A percentile compares a stretch with the other conserved stretches of the same genome.
Evolutionary conservation across 345 rosid genomes (phyloP).

Genomic region (Salix udensis): DNA sequence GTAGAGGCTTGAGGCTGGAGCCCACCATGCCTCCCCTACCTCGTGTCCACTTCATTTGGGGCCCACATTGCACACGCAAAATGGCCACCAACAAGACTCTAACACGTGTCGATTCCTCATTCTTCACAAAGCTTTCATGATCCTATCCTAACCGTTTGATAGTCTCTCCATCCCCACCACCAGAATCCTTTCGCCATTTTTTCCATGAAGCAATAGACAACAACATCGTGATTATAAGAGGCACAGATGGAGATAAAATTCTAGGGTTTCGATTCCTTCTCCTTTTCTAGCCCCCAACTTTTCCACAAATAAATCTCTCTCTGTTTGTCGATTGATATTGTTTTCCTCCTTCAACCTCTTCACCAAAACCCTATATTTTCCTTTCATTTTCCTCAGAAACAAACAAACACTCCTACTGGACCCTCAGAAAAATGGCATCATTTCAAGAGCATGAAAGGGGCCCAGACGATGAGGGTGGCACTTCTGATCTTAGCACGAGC

Average conservation of each 20-base stretch:
- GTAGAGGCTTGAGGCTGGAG: neutral
- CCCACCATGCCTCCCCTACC: slow-evolving; percentile 3
- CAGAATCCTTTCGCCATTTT: neutral
- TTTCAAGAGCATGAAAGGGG: slow-evolving; percentile 15
- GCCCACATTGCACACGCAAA: slow-evolving; percentile 5
- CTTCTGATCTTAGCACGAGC: slow-evolving; percentile 44
- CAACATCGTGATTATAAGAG: neutral
- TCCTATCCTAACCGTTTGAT: slow-evolving; percentile 30
- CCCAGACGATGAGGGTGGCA: slow-evolving; percentile 27
- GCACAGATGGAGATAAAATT: neutral
- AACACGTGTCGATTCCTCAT: slow-evolving; percentile 22
- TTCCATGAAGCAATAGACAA: neutral
- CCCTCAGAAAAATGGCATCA: slow-evolving; percentile 6
- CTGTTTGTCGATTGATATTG: neutral
- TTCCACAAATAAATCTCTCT: neutral
- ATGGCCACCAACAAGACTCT: slow-evolving; percentile 6
- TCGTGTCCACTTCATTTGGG: slow-evolving; percentile 15
- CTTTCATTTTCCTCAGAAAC: neutral
- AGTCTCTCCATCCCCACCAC: slow-evolving; percentile 1
- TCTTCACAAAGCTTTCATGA: slow-evolving; percentile 6
- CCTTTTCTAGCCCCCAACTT: neutral
- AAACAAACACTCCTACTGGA: neutral
- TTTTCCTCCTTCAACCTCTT: neutral
- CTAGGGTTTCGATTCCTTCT: neutral
- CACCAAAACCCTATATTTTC: neutral